Base-by-base conservation (phyloP, 2,329 filamentous ascomycete genomes). In the Aspergillus calidoustus region DNA sequence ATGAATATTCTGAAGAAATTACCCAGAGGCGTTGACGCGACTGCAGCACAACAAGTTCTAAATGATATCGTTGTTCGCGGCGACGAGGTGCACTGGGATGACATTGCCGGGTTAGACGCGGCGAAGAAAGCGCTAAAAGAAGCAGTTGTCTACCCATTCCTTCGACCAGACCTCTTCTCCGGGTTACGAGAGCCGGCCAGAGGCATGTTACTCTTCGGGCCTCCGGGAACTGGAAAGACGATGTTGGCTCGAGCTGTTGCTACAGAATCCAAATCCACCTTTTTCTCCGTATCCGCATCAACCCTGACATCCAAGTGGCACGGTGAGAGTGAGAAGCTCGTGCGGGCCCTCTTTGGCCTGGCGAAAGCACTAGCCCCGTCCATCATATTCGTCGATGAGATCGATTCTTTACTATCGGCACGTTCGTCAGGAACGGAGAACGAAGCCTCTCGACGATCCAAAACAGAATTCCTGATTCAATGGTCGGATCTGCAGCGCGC, bases 361-460 rank as follows among this genome's bases (percentile, higher is more conserved):
- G 93, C 95, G 5, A 96, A 96, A 75, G 84, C 88, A 41, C 84
- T 98, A 49, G 93, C 95, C 0, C 95, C 95, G 0, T 95, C 91
- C 64, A 98, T 99, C 74, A 98, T 99, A 61, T 99, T 99, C 69
- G 93, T 99, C 4, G 95, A 99, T 71, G 95, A 99, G 75, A 99
- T 99, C 65, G 95, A 99, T 75, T 97, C 93, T 0, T 81, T 99
- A 0, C 84, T 99, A 0, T 96, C 93, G 0, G 88, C 93, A 17
- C 85, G 95, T 55, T 91, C 92, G 0, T 89, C 89, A 1, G 75
- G 76, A 3, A 90, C 91, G 1, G 95, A 98, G 72, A 91, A 98
- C 70, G 95, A 99, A 78, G 92, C 95, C 0, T 96, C 93, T 0
- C 85, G 94, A 60, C 87, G 95, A 59, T 96, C 97, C 73, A 99